phyloP scores from a whole-genome alignment of 768 basidiomycete genomes.

The Calocybe gangraenosa region DNA sequence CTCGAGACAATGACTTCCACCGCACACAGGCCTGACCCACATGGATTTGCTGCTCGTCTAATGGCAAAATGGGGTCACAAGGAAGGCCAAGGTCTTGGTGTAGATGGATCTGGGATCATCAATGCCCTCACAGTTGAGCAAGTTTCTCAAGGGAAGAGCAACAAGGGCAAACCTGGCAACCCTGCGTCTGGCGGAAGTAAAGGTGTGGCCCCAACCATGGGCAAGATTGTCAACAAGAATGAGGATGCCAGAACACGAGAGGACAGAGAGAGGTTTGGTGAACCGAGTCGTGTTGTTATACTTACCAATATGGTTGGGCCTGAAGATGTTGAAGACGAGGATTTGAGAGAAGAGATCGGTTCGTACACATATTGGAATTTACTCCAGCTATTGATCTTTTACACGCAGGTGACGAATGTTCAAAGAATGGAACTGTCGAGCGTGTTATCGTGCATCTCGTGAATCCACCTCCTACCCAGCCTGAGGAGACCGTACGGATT shows the following conservation, averaged over 20 bases:
- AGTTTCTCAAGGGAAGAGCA: slow-evolving; percentile 36
- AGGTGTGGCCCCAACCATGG: slow-evolving; percentile 64
- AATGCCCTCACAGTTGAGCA: slow-evolving; percentile 86
- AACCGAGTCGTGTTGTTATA: slow-evolving; percentile 85
- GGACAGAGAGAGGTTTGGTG: slow-evolving; percentile 80
- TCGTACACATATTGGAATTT: slow-evolving; percentile 19
- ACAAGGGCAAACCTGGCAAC: slow-evolving; percentile 34
- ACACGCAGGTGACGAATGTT: slow-evolving; percentile 77
- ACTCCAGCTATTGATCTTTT: neutral
- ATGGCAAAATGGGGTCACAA: slow-evolving; percentile 98
- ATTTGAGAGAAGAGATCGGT: slow-evolving; percentile 87
- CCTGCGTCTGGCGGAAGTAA: slow-evolving; percentile 27
- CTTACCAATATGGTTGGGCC: slow-evolving; percentile 86
- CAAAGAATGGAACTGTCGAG: slow-evolving; percentile 89
- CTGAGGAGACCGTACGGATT: slow-evolving; percentile 84
- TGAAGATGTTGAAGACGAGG: slow-evolving; percentile 83
- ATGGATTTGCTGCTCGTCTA: slow-evolving; percentile 76
- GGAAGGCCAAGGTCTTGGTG: slow-evolving; percentile 90
- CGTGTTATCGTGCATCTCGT: slow-evolving; percentile 81
- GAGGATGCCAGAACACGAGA: slow-evolving; percentile 76
- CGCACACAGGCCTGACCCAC: slow-evolving; percentile 49
- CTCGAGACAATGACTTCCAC: no score
- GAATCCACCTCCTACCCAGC: slow-evolving; percentile 57
- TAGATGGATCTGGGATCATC: slow-evolving; percentile 79
- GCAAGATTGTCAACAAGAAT: slow-evolving; percentile 87